phyloP scores from a whole-genome alignment of 179 eudicot genomes.

The Patellifolia procumbens region DNA sequence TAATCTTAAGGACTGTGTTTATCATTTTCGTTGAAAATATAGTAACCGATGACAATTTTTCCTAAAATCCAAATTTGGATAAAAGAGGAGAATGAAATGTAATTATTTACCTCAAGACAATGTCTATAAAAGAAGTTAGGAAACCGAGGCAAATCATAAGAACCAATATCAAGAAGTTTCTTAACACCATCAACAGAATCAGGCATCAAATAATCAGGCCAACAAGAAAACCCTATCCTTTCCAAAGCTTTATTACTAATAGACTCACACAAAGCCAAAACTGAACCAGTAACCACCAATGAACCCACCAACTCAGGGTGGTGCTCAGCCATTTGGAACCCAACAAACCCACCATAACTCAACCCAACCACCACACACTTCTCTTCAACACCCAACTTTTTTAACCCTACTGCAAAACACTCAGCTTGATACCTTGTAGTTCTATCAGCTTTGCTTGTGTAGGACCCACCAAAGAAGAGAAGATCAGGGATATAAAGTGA shows the following conservation, averaged over 20 bases:
- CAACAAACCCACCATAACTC: slow-evolving; percentile 55
- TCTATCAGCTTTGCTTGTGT: slow-evolving; percentile 31
- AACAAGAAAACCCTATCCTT: slow-evolving; percentile 29
- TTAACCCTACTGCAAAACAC: slow-evolving; percentile 40
- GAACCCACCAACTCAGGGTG: slow-evolving; percentile 47
- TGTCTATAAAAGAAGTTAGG: slow-evolving; percentile 38
- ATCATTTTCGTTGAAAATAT: not conserved
- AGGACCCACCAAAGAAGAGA: slow-evolving; percentile 51
- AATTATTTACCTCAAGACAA: slow-evolving; percentile 37
- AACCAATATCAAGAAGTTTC: slow-evolving; percentile 26
- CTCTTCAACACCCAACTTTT: slow-evolving; percentile 40
- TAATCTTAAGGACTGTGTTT: not conserved
- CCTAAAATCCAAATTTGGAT: not conserved
- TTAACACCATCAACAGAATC: slow-evolving; percentile 37
- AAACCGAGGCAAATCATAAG: slow-evolving; percentile 37
- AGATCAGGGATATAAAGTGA: slow-evolving; percentile 53
- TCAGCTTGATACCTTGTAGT: slow-evolving; percentile 39
- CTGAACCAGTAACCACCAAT: slow-evolving; percentile 42
- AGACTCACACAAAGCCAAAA: slow-evolving; percentile 40
- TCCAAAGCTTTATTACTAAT: slow-evolving; percentile 16
- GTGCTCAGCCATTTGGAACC: slow-evolving; percentile 47
- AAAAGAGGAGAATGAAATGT: not conserved
- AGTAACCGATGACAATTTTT: not conserved
- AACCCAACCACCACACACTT: slow-evolving; percentile 50
- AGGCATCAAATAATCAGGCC: slow-evolving; percentile 43